These are phyloP conservation scores for Arthroderma sp. DNA, from an alignment of 2,329 filamentous ascomycete species.

Conservation along the genomic window DNA sequence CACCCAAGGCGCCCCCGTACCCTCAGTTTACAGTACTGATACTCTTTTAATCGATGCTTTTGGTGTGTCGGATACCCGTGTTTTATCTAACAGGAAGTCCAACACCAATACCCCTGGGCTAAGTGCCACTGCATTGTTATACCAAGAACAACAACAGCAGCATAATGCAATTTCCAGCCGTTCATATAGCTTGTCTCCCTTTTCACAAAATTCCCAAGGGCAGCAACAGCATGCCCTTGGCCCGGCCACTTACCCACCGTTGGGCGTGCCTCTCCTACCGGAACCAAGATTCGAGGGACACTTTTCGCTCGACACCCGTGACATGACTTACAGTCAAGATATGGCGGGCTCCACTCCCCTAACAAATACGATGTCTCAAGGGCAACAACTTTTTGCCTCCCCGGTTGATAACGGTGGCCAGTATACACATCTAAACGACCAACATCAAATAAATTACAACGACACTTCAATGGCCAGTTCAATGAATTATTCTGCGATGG, in stretches of 20 bases:
- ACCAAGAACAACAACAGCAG: neutral
- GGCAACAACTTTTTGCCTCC: neutral
- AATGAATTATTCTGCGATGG: too few relatives aligned
- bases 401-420: slow-evolving; percentile 1
- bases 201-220: neutral
- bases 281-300: too few relatives aligned
- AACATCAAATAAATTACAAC: neutral
- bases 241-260: too few relatives aligned
- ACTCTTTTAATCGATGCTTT: slow-evolving; percentile 2
- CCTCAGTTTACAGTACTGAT: neutral
- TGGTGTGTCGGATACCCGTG: neutral
- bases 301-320: neutral
- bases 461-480: neutral
- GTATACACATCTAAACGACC: neutral
- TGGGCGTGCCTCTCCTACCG: too few relatives aligned
- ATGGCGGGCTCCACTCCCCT: neutral
- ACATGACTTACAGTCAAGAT: neutral
- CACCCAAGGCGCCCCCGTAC: neutral
- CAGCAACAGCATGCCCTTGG: neutral
- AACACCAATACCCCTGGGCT: too few relatives aligned
- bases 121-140: too few relatives aligned
- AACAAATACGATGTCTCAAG: slow-evolving; percentile 1
- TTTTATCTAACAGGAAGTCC: too few relatives aligned
- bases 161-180: neutral
- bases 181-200: neutral